These are phyloP conservation scores for Aspergillus alliaceus DNA, from an alignment of 2,329 filamentous ascomycete genomes.

Conservation along the genomic window DNA sequence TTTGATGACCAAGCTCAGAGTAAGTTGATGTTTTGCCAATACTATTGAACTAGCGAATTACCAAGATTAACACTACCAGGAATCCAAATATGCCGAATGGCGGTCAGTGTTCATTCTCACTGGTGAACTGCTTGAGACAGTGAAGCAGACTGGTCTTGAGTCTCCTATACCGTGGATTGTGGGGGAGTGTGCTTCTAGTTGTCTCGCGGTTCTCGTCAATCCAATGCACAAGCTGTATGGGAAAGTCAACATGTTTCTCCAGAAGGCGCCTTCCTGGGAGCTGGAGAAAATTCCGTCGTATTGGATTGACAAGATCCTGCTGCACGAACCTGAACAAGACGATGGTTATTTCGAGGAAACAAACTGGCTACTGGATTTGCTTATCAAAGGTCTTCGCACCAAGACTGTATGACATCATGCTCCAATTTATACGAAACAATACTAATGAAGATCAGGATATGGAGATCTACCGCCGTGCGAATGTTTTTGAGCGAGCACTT, in stretches of 20 bases:
- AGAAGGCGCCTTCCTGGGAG: slow-evolving; percentile 74
- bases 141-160: slow-evolving; percentile 54
- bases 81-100: slow-evolving; percentile 72
- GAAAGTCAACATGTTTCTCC: slow-evolving; percentile 83
- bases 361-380: slow-evolving; percentile 70
- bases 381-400: slow-evolving; percentile 64
- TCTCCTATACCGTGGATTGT: slow-evolving; percentile 70
- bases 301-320: slow-evolving; percentile 68
- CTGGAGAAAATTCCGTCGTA: slow-evolving; percentile 55
- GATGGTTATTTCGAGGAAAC: slow-evolving; percentile 72
- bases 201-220: slow-evolving; percentile 68
- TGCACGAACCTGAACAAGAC: slow-evolving; percentile 72
- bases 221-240: slow-evolving; percentile 81
- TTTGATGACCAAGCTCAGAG: slow-evolving; percentile 52
- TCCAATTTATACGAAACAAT: background rate
- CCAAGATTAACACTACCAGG: slow-evolving; percentile 38
- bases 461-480: slow-evolving; percentile 53
- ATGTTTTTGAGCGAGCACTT: slow-evolving; percentile 74
- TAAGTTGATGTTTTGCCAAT: slow-evolving; percentile 21
- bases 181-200: slow-evolving; percentile 71
- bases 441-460: slow-evolving; percentile 39
- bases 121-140: slow-evolving; percentile 77
- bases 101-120: slow-evolving; percentile 77
- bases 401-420: slow-evolving; percentile 46
- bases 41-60: background rate